Conservation (phyloP, 148 eudicot species). For the Euryodendron excelsum region DNA sequence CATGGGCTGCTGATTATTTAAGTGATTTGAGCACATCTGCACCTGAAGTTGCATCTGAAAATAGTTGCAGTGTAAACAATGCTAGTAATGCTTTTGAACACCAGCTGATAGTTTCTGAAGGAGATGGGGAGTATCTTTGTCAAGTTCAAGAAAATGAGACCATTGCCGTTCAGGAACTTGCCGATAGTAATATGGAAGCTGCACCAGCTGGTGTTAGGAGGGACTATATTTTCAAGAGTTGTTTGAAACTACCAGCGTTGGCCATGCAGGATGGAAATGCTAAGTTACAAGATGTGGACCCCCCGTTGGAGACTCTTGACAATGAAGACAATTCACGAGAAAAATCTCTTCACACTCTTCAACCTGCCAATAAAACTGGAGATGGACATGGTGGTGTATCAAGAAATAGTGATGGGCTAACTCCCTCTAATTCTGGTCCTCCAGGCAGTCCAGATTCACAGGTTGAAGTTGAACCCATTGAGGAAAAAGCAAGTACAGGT, state of each 20-base stretch:
- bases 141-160: conserved; percentile 33
- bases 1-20: conserved; percentile 51
- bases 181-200: conserved; percentile 31
- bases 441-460: conserved; percentile 10
- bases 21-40: conserved; percentile 41
- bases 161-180: conserved; percentile 11
- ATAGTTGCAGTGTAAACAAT: conserved; percentile 13
- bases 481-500: conserved; percentile 21
- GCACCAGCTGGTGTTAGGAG: conserved; percentile 27
- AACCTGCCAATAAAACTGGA: conserved; percentile 24
- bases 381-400: conserved; percentile 23
- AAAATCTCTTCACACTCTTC: conserved; percentile 25
- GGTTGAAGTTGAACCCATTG: conserved; percentile 24
- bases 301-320: conserved; percentile 24
- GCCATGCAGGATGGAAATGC: conserved; percentile 24
- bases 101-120: conserved; percentile 14
- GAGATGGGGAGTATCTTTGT: conserved; percentile 24
- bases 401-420: conserved; percentile 21
- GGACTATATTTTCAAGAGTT: conserved; percentile 62
- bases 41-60: conserved; percentile 22
- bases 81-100: conserved; percentile 18
- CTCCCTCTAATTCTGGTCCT: conserved; percentile 23
- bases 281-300: conserved; percentile 21
- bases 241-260: conserved; percentile 50
- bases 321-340: conserved; percentile 30